phyloP scores from a whole-genome alignment of 495 filamentous ascomycete genomes.

The Acidiella bohemica region DNA sequence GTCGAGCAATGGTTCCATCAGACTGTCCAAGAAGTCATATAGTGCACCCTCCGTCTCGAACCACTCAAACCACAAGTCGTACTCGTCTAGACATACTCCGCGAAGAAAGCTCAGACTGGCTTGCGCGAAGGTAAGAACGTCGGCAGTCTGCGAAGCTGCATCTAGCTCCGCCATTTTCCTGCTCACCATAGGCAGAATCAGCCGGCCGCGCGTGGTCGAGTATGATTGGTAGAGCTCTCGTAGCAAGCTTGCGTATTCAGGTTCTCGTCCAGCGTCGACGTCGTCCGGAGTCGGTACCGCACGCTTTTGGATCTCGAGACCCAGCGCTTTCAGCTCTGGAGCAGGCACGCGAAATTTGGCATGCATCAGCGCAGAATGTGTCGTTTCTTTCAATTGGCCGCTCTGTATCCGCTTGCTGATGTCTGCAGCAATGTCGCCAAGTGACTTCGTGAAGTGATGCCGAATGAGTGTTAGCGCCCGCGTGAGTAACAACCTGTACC shows the following conservation, averaged over 20 bases:
- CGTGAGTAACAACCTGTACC: conserved; percentile 56
- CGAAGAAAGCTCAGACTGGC: conserved; percentile 57
- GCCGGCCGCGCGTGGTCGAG: conserved; percentile 41
- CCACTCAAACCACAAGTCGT: conserved; percentile 63
- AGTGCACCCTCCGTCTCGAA: conserved; percentile 55
- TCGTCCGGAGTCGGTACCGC: conserved; percentile 43
- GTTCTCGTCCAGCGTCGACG: conserved; percentile 47
- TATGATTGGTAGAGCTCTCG: conserved; percentile 56
- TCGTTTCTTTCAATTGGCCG: conserved; percentile 59
- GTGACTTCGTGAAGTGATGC: conserved; percentile 63
- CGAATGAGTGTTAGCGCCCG: conserved; percentile 68
- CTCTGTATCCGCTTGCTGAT: conserved; percentile 57
- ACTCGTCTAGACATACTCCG: conserved; percentile 59
- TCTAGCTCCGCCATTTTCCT: conserved; percentile 53
- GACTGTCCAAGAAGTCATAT: conserved; percentile 57
- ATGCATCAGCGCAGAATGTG: conserved; percentile 61
- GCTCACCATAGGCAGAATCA: conserved; percentile 40
- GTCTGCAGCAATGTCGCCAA: conserved; percentile 56
- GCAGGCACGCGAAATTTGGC: conserved; percentile 64
- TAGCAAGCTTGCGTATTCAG: conserved; percentile 53
- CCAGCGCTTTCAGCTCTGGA: conserved; percentile 50
- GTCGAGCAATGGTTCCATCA: conserved; percentile 66
- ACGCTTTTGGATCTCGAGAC: conserved; percentile 54
- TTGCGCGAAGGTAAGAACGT: conserved; percentile 55
- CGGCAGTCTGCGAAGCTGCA: conserved; percentile 50